Evolutionary conservation across 2,329 filamentous ascomycete species (phyloP).

Genomic region (Septoria linicola): DNA sequence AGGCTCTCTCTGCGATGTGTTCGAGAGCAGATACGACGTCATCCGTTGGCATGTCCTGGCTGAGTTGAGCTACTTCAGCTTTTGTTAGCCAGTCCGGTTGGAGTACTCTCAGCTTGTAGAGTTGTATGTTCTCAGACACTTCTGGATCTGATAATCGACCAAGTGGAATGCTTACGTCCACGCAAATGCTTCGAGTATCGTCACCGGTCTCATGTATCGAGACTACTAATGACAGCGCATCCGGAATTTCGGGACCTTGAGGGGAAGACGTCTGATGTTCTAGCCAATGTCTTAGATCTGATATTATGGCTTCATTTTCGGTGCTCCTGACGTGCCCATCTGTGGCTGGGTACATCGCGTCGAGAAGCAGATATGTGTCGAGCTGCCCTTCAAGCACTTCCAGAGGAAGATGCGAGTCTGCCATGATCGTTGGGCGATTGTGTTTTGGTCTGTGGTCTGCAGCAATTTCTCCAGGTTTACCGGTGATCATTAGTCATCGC

Average conservation of each 20-base stretch:
- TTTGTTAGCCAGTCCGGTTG: conserved; percentile 56
- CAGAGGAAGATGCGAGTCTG: neutral
- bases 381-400: conserved; percentile 20
- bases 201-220: neutral
- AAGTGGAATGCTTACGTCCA: conserved; percentile 5
- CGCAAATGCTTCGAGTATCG: conserved; percentile 1
- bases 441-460: too few relatives aligned
- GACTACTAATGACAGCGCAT: conserved; percentile 7
- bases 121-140: neutral
- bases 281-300: conserved; percentile 18
- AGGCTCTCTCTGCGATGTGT: conserved; percentile 43
- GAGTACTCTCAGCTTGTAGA: conserved; percentile 44
- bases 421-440: conserved; percentile 2
- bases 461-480: too few relatives aligned
- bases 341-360: conserved; percentile 52
- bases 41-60: conserved; percentile 42
- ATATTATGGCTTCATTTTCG: conserved; percentile 22
- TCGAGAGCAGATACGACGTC: conserved; percentile 52
- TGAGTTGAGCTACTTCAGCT: conserved; percentile 45
- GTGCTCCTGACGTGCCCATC: conserved; percentile 18
- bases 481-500: too few relatives aligned
- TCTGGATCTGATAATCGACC: conserved; percentile 1
- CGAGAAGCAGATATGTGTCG: conserved; percentile 50
- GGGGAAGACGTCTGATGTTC: conserved; percentile 11
- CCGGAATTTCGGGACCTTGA: neutral